phyloP scores from a whole-genome alignment of 2,329 filamentous ascomycete species.

The Calonectria multiphialidica region DNA sequence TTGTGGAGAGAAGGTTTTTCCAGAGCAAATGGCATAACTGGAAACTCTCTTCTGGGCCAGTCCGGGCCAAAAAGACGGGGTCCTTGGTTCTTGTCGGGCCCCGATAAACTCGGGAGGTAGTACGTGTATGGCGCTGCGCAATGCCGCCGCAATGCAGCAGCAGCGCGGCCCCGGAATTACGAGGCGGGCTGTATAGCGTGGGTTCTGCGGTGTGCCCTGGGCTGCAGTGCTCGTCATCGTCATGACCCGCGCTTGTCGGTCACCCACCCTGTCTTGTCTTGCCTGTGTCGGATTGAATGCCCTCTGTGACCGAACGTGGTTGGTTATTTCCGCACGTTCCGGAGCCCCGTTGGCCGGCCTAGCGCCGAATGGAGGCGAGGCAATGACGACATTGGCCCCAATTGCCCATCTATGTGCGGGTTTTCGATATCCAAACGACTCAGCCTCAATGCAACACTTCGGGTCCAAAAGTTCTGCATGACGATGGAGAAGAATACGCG shows the following conservation, averaged over 20 bases:
- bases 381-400: background rate
- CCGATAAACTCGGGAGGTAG: background rate
- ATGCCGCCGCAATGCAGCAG: background rate
- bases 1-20: background rate
- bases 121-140: background rate
- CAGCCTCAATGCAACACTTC: conserved; percentile 20
- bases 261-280: no score
- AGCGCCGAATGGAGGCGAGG: background rate
- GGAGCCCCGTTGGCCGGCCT: conserved; percentile 1
- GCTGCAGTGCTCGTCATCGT: background rate
- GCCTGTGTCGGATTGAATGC: background rate
- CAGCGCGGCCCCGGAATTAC: conserved; percentile 3
- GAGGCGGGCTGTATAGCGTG: background rate
- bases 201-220: no score
- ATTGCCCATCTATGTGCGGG: conserved; percentile 2
- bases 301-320: conserved; percentile 5
- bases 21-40: background rate
- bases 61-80: background rate
- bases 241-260: background rate
- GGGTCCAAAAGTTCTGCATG: background rate
- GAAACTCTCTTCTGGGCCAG: background rate
- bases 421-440: conserved; percentile 21
- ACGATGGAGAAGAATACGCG: background rate
- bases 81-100: no score
- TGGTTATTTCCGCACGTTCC: conserved; percentile 26